Percentiles rank a stretch among this genome's conserved stretches.
These are phyloP conservation scores for Cokeromyces recurvatus DNA, from an alignment of 371 early-diverging fungal species.

Conservation along the genomic window DNA sequence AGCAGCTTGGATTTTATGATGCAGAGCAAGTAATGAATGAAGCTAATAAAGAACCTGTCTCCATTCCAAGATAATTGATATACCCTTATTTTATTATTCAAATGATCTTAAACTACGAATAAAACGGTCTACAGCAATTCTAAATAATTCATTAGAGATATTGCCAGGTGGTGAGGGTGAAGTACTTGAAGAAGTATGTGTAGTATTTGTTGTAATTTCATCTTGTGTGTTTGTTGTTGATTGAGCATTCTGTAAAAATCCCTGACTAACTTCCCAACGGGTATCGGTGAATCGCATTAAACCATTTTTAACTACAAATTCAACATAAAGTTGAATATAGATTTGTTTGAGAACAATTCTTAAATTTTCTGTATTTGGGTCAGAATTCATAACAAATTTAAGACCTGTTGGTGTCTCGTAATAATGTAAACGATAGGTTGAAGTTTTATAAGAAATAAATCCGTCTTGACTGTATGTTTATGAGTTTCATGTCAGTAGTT, in stretches of 20 bases:
- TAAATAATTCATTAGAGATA: constrained; percentile 69
- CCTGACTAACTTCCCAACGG: constrained; percentile 47
- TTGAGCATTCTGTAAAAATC: constrained; percentile 17
- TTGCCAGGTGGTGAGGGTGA: constrained; percentile 43
- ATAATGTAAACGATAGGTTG: constrained; percentile 84
- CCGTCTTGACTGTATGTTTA: constrained; percentile 52
- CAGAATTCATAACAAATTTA: constrained; percentile 85
- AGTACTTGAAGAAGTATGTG: constrained; percentile 1
- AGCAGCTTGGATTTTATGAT: too few relatives aligned
- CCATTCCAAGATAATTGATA: too few relatives aligned
- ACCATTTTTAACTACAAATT: constrained; percentile 84
- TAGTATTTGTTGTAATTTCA: constrained; percentile 1
- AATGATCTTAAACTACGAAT: constrained; percentile 63
- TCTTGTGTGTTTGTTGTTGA: constrained; percentile 1
- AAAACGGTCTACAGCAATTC: constrained; percentile 61
- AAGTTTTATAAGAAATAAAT: constrained; percentile 78
- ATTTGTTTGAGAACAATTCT: constrained; percentile 73
- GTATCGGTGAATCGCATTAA: constrained; percentile 56
- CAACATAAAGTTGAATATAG: constrained; percentile 85
- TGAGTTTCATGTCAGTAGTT: neutral
- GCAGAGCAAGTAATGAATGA: too few relatives aligned
- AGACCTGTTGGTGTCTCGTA: constrained; percentile 84
- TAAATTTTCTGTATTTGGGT: constrained; percentile 64
- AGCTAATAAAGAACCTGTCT: too few relatives aligned
- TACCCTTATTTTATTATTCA: constrained; percentile 35